These are phyloP conservation scores for Domatiomyces globalis DNA, from an alignment of 2,329 filamentous ascomycete species.

Conservation along the genomic window DNA sequence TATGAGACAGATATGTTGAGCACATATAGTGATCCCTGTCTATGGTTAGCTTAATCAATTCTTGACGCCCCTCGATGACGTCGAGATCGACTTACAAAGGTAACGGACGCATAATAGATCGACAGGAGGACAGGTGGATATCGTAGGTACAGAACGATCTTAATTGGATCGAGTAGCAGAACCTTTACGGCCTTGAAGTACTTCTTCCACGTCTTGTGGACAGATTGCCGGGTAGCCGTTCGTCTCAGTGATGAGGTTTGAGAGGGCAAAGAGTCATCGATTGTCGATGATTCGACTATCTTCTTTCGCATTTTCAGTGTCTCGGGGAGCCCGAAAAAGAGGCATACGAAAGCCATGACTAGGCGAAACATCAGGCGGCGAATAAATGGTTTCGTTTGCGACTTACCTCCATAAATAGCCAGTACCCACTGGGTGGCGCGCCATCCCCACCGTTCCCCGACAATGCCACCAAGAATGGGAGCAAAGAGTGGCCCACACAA, in stretches of 20 bases:
- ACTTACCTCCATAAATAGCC: slow-evolving; percentile 46
- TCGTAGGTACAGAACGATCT: slow-evolving; percentile 55
- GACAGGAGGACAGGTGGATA: slow-evolving; percentile 61
- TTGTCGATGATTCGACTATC: slow-evolving; percentile 19
- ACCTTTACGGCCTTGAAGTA: slow-evolving; percentile 42
- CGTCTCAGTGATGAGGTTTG: slow-evolving; percentile 29
- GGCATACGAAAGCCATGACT: slow-evolving; percentile 25
- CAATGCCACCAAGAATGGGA: slow-evolving; percentile 60
- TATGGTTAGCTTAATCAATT: background rate
- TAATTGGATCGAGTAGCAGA: slow-evolving; percentile 57
- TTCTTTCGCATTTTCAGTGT: slow-evolving; percentile 24
- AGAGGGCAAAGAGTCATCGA: slow-evolving; percentile 14
- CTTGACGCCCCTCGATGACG: background rate
- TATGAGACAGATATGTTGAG: slow-evolving; percentile 65
- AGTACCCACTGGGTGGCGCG: slow-evolving; percentile 66
- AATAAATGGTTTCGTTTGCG: background rate
- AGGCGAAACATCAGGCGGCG: slow-evolving; percentile 1
- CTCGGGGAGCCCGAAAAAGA: slow-evolving; percentile 33
- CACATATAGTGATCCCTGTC: slow-evolving; percentile 48
- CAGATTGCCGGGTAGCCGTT: slow-evolving; percentile 48
- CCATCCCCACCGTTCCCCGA: slow-evolving; percentile 60
- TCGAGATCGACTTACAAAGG: slow-evolving; percentile 38
- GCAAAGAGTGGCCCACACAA: slow-evolving; percentile 59
- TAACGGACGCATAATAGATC: slow-evolving; percentile 59
- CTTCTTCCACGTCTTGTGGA: slow-evolving; percentile 42